phyloP scores from a whole-genome alignment of 768 basidiomycete species.

The Flagelloscypha sp. region DNA sequence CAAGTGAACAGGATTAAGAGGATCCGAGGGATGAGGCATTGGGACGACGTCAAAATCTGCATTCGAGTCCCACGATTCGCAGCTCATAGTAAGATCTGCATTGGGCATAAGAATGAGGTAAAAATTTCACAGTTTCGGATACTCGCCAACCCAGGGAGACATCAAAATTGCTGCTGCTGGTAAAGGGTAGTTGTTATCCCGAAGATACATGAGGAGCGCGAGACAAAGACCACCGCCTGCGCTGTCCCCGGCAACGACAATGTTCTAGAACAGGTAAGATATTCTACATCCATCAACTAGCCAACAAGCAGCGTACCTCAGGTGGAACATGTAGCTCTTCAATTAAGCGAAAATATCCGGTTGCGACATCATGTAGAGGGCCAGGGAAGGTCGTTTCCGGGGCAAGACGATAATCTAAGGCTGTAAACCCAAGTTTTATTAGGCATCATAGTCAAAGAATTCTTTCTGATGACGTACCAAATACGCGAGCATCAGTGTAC shows the following conservation, averaged over 20 bases:
- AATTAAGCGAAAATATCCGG: conserved; percentile 77
- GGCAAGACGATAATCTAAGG: conserved; percentile 91
- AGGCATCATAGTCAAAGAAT: not conserved
- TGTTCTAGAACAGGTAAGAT: too few relatives aligned
- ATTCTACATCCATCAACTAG: too few relatives aligned
- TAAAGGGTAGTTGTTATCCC: conserved; percentile 81
- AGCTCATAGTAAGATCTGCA: conserved; percentile 89
- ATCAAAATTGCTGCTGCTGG: conserved; percentile 84
- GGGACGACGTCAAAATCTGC: conserved; percentile 79
- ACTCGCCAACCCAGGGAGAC: conserved; percentile 93
- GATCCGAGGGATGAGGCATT: conserved; percentile 58
- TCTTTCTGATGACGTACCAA: conserved; percentile 33
- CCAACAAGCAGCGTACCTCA: too few relatives aligned
- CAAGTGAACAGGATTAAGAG: conserved; percentile 89
- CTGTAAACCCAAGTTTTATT: conserved; percentile 28
- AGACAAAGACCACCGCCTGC: conserved; percentile 87
- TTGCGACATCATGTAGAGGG: conserved; percentile 77
- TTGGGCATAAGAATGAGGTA: conserved; percentile 4
- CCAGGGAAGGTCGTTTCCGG: conserved; percentile 94
- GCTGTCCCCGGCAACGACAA: conserved; percentile 84
- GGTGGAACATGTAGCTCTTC: conserved; percentile 87
- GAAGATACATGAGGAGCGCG: conserved; percentile 84
- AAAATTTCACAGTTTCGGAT: conserved; percentile 1
- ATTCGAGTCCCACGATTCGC: conserved; percentile 97
- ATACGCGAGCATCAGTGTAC: conserved; percentile 81